Evolutionary conservation across 1,284 basidiomycete genomes (phyloP).

Genomic region (Mycena sp.): DNA sequence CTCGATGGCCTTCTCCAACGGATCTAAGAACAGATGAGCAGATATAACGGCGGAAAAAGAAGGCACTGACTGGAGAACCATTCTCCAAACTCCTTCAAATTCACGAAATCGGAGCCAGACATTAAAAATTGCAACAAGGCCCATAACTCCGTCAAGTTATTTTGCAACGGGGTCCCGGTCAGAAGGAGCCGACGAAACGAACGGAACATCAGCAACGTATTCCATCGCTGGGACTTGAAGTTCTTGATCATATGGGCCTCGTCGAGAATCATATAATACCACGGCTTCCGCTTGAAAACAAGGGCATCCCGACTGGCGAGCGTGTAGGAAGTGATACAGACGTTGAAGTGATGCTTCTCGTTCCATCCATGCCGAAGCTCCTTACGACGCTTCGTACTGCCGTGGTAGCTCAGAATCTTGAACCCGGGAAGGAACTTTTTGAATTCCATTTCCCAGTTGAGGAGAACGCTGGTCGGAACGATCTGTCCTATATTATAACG

Average conservation of each 20-base stretch:
- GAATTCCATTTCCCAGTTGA: constrained; percentile 99
- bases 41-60: background rate
- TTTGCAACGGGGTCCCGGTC: constrained; percentile 95
- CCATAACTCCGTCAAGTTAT: constrained; percentile 97
- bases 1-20: constrained; percentile 94
- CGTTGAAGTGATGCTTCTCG: constrained; percentile 93
- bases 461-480: constrained; percentile 93
- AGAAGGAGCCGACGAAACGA: constrained; percentile 89
- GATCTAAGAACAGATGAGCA: constrained; percentile 61
- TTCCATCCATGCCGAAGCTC: constrained; percentile 96
- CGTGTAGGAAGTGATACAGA: constrained; percentile 96
- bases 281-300: constrained; percentile 94
- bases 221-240: constrained; percentile 96
- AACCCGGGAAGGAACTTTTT: constrained; percentile 98
- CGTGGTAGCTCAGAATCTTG: constrained; percentile 93
- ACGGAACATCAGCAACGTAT: constrained; percentile 93
- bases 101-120: constrained; percentile 93
- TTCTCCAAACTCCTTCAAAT: constrained; percentile 93
- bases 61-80: constrained; percentile 91
- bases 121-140: constrained; percentile 95
- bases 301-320: constrained; percentile 93
- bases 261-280: constrained; percentile 97
- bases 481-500: constrained; percentile 54
- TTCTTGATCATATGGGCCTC: constrained; percentile 99
- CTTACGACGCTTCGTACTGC: constrained; percentile 90